Evolutionary conservation across 139 green algal genomes (phyloP), one percentile per base, ranked within the genome.

Genomic region (Picochlorum sp.): DNA sequence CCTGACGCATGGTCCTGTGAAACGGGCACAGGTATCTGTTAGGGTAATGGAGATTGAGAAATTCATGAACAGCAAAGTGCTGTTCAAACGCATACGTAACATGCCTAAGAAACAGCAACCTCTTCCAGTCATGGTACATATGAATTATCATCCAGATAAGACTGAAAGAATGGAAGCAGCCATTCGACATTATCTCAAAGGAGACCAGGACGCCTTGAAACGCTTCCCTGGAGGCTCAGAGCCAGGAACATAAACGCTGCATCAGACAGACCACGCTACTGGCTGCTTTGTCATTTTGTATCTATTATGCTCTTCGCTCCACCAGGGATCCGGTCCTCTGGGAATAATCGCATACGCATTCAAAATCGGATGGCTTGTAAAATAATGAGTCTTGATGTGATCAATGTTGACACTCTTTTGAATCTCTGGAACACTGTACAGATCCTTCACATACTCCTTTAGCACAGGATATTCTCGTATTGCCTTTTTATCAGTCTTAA

Each of bases 341-440:
- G 87, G 87, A 3, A 95, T 60, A 24, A 95, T 78, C 8, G 79
- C 77, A 52, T 87, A 91, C 25, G 69, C 62, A 67, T 95, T 95
- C 16, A 94, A 75, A 7, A 57, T 59, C 1, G 85, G 79, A 47
- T 84, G 77, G 4, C 57, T 78, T 12, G 85, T 86, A 78, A 85
- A 94, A 65, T 95, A 95, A 68, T 94, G 87, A n/a, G 43, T 77
- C 64, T 95, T 94, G 63, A 95, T 95, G 77, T 97, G 85, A 8
- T 63, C 14, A 51, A 96, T 95, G 74, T 96, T 86, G 6, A 95
- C 73, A 2, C 69, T 72, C 0, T 77, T 33, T 14, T 40, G 39
- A 39, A 93, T 75, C 5, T 57, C 77, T 33, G 84, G 80, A 5
- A 74, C 82, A 53, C 89, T 75, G 65, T 83, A 97, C 20, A 97